Base-by-base conservation (phyloP, 495 filamentous ascomycete species). In the Cenococcum geophilum region DNA sequence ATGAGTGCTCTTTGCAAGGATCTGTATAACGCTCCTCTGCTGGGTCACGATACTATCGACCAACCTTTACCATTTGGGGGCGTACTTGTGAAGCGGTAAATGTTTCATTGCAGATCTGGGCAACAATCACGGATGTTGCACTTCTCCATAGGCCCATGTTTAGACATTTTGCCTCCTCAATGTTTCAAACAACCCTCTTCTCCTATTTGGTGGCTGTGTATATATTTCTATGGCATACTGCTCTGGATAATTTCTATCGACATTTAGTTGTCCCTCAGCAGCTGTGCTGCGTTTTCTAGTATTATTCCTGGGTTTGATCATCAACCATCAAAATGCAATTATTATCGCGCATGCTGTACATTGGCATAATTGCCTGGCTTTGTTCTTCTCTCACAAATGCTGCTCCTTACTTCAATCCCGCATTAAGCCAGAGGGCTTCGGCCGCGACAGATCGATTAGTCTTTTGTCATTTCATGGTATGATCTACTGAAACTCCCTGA, bases 381-480 rank as follows among this genome's bases (percentile, higher is more conserved):
- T 52, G 25, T 52, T 18, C 21, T 14, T 25, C 25, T 52, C 11
- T 52, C 5, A 52, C 21, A 10, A 16, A 25, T 23, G 49, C 49
- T 32, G 49, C 49, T 25, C 49, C 49, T 52, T 6, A 18, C 16
- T 25, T 52, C 11, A 16, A 52, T 23, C 49, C 14, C 9, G 9
- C 9, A 52, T 25, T 32, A 27, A 16, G 14, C 14, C 18, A 52
- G 23, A 23, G 49, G 40, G 12, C 40, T 45, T 45, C 40, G 25
- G 18, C 18, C 8, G 49, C 20, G 16, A 10, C 49, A 27, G 49
- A 62, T 20, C 58, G 60, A 34, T 70, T 84, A 32, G 82, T 84
- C 5, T 84, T 85, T 65, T 76, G 74, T 59, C 82, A 84, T 67
- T 85, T 83, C 68, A 83, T 84, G 79, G 81, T 82, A 66, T 61